Conservation (phyloP, 192 early-diverging fungal genomes). For the Coemansia sp. region DNA sequence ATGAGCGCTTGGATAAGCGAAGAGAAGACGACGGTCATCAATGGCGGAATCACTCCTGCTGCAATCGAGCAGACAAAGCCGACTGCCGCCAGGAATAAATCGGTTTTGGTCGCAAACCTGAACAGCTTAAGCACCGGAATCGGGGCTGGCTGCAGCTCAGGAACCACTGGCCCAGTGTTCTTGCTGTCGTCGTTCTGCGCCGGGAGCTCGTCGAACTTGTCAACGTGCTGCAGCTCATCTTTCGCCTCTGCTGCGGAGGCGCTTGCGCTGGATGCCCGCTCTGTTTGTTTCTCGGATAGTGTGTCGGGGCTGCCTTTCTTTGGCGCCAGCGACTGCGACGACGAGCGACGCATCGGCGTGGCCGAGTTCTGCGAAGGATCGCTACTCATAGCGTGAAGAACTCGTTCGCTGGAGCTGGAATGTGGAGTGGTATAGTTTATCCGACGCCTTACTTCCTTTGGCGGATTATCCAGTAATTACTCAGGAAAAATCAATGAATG, state of each 20-base stretch:
- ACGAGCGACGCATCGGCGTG: neutral
- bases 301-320: neutral
- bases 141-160: constrained; percentile 14
- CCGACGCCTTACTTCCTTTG: neutral
- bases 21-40: constrained; percentile 52
- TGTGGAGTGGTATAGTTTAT: neutral
- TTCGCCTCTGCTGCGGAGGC: neutral
- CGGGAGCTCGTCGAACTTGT: constrained; percentile 36
- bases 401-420: neutral
- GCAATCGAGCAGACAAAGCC: constrained; percentile 44
- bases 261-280: neutral
- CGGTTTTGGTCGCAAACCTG: constrained; percentile 65
- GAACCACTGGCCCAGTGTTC: neutral
- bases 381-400: neutral
- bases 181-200: constrained; percentile 6
- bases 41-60: constrained; percentile 42
- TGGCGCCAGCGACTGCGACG: neutral
- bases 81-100: constrained; percentile 59
- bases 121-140: constrained; percentile 63
- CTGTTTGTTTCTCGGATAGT: neutral
- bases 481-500: neutral
- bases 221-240: constrained; percentile 3
- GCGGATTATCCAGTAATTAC: neutral
- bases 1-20: constrained; percentile 32
- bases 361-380: neutral